Evolutionary conservation across 1,284 basidiomycete species (phyloP).

Genomic region (Cryptococcus depauperatus): DNA sequence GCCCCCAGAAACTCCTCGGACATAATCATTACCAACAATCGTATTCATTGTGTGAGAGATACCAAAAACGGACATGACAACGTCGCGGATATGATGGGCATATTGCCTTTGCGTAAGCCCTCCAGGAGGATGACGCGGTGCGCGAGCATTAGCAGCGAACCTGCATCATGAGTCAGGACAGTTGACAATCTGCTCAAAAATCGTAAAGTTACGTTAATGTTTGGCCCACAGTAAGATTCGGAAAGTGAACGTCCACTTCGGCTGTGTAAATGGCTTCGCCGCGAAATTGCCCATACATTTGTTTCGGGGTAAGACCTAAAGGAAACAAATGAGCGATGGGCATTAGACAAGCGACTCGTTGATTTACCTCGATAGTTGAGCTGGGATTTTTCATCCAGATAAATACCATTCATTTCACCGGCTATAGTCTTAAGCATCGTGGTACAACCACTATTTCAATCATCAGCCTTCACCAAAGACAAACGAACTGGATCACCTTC

Average conservation of each 20-base stretch:
- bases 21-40: constrained; percentile 45
- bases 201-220: constrained; percentile 36
- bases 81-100: constrained; percentile 45
- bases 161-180: constrained; percentile 6
- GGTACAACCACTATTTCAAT: constrained; percentile 52
- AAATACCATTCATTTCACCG: constrained; percentile 51
- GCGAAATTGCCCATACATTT: constrained; percentile 42
- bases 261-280: constrained; percentile 48
- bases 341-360: background rate
- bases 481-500: constrained; percentile 41
- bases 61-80: constrained; percentile 50
- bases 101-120: constrained; percentile 42
- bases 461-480: background rate
- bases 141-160: constrained; percentile 37
- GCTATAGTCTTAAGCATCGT: constrained; percentile 52
- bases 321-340: background rate
- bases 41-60: constrained; percentile 50
- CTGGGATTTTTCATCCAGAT: constrained; percentile 41
- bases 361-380: constrained; percentile 43
- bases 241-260: constrained; percentile 50
- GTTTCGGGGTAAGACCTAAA: constrained; percentile 39
- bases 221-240: constrained; percentile 49
- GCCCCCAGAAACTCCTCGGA: constrained; percentile 51
- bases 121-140: constrained; percentile 43
- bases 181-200: constrained; percentile 25